These are phyloP conservation scores for Aspergillus tamarii DNA, from an alignment of 2,329 filamentous ascomycete genomes.

Conservation along the genomic window DNA sequence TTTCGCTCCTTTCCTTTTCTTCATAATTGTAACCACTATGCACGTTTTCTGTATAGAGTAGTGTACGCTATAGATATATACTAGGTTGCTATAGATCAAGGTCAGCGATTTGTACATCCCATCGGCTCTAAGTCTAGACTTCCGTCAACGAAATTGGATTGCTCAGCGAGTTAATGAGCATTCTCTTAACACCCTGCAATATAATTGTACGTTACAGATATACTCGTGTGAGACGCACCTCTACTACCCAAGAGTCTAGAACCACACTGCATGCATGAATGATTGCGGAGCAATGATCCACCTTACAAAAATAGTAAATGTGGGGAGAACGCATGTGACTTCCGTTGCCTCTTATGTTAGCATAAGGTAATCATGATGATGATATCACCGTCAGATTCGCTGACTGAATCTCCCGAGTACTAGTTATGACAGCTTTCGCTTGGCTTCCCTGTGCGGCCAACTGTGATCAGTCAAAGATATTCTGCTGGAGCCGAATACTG, in stretches of 20 bases:
- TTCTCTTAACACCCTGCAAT: not conserved
- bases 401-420: not conserved
- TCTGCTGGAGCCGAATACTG: not conserved
- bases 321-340: not conserved
- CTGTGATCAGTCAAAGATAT: not conserved
- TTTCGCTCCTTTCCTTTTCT: not conserved
- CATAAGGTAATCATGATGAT: not conserved
- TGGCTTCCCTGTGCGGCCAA: not conserved
- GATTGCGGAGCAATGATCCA: constrained; percentile 1
- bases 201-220: not conserved
- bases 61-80: not conserved
- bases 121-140: not conserved
- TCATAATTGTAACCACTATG: not conserved
- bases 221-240: not conserved
- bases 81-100: not conserved
- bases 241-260: not conserved
- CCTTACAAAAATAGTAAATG: not conserved
- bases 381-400: not conserved
- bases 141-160: not conserved
- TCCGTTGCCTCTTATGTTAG: not conserved
- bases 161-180: not conserved
- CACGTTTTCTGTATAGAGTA: not conserved
- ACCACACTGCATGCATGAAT: not conserved
- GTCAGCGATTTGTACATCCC: not conserved
- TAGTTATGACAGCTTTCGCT: not conserved